These are phyloP conservation scores for Paxillus involutus DNA, from an alignment of 768 basidiomycete species.

Conservation along the genomic window DNA sequence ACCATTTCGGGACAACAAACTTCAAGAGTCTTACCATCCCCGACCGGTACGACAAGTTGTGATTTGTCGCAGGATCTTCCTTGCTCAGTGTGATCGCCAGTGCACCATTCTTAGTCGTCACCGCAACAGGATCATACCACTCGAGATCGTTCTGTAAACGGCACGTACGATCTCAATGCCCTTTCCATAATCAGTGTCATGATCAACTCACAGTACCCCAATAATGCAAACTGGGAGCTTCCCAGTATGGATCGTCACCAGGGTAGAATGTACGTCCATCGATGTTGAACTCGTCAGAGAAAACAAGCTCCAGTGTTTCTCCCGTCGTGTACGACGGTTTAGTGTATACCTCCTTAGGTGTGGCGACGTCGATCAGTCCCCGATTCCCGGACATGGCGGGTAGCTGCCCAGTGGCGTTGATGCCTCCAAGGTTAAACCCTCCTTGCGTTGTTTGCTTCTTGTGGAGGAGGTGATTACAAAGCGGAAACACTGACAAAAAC, in stretches of 20 bases:
- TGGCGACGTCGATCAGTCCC: constrained; percentile 54
- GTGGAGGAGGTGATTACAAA: constrained; percentile 46
- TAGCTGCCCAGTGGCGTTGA: constrained; percentile 71
- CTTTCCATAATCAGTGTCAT: too few species aligned
- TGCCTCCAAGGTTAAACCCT: constrained; percentile 75
- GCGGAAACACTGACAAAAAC: constrained; percentile 43
- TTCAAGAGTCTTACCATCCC: constrained; percentile 32
- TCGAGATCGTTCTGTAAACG: constrained; percentile 40
- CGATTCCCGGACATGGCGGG: constrained; percentile 41
- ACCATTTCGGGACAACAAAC: constrained; percentile 20
- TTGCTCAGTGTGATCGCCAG: constrained; percentile 50
- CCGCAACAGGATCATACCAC: constrained; percentile 56
- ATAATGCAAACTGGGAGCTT: constrained; percentile 59
- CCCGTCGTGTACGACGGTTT: constrained; percentile 38
- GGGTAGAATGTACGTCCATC: constrained; percentile 73
- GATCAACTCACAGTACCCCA: constrained; percentile 51
- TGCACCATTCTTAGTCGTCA: constrained; percentile 52
- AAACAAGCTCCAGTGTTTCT: constrained; percentile 53
- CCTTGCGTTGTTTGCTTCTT: constrained; percentile 41
- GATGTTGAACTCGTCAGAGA: constrained; percentile 79
- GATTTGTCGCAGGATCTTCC: constrained; percentile 39
- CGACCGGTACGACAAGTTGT: constrained; percentile 47
- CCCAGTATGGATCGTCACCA: constrained; percentile 67
- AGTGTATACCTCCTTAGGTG: constrained; percentile 46
- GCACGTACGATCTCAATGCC: too few species aligned